These are phyloP conservation scores for Ligustrum vulgare DNA, from an alignment of 257 asterid species.

Conservation along the genomic window DNA sequence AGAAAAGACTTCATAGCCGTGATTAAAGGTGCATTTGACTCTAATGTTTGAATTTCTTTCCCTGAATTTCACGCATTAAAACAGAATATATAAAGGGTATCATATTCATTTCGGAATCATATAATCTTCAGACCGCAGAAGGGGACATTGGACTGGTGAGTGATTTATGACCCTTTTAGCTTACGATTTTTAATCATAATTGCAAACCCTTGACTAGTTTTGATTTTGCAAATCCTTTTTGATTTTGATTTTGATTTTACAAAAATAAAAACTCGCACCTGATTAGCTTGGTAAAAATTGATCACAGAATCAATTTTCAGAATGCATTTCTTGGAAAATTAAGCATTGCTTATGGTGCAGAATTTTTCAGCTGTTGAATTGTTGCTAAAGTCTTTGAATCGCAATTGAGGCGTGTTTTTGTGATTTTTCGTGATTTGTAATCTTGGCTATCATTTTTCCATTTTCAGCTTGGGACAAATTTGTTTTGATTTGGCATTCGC, in stretches of 20 bases:
- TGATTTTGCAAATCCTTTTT: slow-evolving; percentile 3
- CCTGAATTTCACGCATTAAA: background rate
- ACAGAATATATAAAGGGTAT: slow-evolving; percentile 25
- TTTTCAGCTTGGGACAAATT: slow-evolving; percentile 47
- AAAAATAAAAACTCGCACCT: no score
- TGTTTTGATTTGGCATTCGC: slow-evolving; percentile 22
- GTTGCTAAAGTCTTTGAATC: background rate
- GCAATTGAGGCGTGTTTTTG: slow-evolving; percentile 13
- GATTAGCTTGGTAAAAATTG: background rate
- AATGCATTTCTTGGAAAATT: background rate
- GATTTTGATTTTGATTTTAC: no score
- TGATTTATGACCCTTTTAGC: background rate
- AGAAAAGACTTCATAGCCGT: slow-evolving; percentile 39
- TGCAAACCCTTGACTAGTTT: background rate
- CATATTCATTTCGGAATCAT: slow-evolving; percentile 23
- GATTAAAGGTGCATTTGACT: slow-evolving; percentile 33
- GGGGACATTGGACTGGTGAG: slow-evolving; percentile 40
- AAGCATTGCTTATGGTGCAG: background rate
- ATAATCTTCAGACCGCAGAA: slow-evolving; percentile 1
- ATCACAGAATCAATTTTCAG: background rate
- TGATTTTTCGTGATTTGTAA: slow-evolving; percentile 25
- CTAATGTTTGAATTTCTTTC: slow-evolving; percentile 7
- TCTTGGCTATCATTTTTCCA: slow-evolving; percentile 34
- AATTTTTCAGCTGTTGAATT: background rate
- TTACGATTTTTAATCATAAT: background rate